phyloP scores from a whole-genome alignment of 805 yeast species.

The Nakazawaea wickerhamii region DNA sequence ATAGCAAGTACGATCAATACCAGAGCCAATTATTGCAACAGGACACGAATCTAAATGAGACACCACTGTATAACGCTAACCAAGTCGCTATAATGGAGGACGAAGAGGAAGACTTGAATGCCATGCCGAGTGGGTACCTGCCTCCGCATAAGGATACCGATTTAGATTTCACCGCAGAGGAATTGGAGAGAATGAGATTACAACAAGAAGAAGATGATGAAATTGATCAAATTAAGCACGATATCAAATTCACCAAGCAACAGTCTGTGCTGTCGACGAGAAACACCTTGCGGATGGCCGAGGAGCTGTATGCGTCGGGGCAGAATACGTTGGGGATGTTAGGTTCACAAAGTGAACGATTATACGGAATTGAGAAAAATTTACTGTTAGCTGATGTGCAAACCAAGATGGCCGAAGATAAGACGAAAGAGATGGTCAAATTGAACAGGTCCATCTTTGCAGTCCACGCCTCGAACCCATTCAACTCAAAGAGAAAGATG shows the following conservation, averaged over 20 bases:
- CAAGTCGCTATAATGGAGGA: slow-evolving; percentile 9
- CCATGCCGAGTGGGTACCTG: slow-evolving; percentile 13
- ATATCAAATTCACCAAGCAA: slow-evolving; percentile 77
- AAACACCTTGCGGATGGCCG: slow-evolving; percentile 69
- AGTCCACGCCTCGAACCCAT: slow-evolving; percentile 80
- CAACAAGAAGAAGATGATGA: slow-evolving; percentile 74
- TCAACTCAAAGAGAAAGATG: slow-evolving; percentile 72
- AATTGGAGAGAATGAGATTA: slow-evolving; percentile 31
- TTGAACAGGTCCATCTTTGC: slow-evolving; percentile 78
- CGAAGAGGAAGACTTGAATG: slow-evolving; percentile 33
- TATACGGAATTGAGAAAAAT: slow-evolving; percentile 74
- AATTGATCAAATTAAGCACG: slow-evolving; percentile 78
- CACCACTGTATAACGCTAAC: slow-evolving; percentile 13
- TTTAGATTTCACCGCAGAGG: slow-evolving; percentile 29
- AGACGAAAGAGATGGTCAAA: slow-evolving; percentile 72
- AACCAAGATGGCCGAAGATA: slow-evolving; percentile 74
- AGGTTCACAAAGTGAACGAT: slow-evolving; percentile 87
- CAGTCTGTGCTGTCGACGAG: slow-evolving; percentile 83
- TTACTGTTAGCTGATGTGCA: slow-evolving; percentile 76
- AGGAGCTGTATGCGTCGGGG: slow-evolving; percentile 69
- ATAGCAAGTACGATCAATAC: not conserved
- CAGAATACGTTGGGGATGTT: slow-evolving; percentile 84
- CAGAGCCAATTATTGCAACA: slow-evolving; percentile 9
- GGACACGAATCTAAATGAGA: slow-evolving; percentile 5
- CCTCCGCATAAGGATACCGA: slow-evolving; percentile 12